Base-by-base conservation (phyloP, 108 stramenopile species). In the Thalassiosira profunda region DNA sequence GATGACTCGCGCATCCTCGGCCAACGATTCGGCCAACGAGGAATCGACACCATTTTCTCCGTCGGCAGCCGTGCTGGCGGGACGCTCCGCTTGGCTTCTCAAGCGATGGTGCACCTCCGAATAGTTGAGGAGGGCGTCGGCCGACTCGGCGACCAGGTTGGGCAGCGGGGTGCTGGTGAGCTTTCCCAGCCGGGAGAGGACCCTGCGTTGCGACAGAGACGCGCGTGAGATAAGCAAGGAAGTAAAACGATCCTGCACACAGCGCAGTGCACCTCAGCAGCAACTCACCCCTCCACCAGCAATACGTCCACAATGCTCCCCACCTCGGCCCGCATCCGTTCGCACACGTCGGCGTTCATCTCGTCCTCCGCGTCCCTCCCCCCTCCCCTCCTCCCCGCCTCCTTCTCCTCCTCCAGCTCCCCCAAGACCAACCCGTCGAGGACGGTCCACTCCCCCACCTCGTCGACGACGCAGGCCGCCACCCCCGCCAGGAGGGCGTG, bases 281-380 rank as follows among this genome's bases (percentile, higher is more conserved):
- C 18, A 10, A 68, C 75, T 40, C 45, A 76, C 75, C 75, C 60
- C 11, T 42, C 53, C 37, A 14, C 31, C 37, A 68, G 43, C 48
- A 77, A 43, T 58, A 77, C 35, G 58, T 77, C 76, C 25, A 77
- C 68, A 63, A 77, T 49, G 57, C 49, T 56, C 20, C 51, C 45
- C 18, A 77, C 67, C 38, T 57, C 67, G 41, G 63, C 76, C 34
- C 61, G 44, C 33, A 66, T 47, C 55, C 54, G 42, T 64, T 18
- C 36, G 20, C 59, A 33, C 44, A 23, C 4, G 0, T 40, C 58
- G 41, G 41, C 38, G 15, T 58, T 17, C 28, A 26, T n/a, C 42
- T 18, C 21, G 9, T 20, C 51, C 40, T 33, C 33, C 2, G 21
- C 55, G 21, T 43, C n/a, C 20, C 42, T 44, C 10, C 10, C 43